Percentiles rank a stretch among this genome's conserved stretches.
phyloP scores from a whole-genome alignment of 2,329 filamentous ascomycete genomes.

The Cercospora nicotianae region DNA sequence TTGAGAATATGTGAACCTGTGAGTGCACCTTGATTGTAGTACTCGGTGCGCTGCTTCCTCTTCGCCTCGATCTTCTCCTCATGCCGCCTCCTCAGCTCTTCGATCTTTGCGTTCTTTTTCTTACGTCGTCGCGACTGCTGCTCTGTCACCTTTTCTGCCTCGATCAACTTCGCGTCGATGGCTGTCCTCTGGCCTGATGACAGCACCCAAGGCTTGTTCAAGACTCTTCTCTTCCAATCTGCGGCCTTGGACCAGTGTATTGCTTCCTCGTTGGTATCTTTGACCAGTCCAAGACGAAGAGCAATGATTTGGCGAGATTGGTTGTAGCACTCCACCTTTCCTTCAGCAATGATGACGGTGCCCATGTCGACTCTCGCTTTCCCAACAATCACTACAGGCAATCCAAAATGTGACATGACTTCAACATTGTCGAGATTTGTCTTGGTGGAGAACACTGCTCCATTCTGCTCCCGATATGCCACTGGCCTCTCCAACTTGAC shows the following conservation, averaged over 20 bases:
- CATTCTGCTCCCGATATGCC: constrained; percentile 3
- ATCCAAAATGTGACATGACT: constrained; percentile 40
- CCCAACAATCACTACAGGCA: constrained; percentile 48
- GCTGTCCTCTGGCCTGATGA: constrained; percentile 44
- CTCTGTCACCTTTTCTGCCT: constrained; percentile 39
- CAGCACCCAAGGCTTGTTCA: constrained; percentile 57
- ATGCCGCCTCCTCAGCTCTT: constrained; percentile 36
- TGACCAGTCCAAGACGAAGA: constrained; percentile 53
- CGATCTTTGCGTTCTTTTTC: constrained; percentile 39
- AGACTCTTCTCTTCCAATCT: constrained; percentile 51
- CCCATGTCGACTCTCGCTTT: constrained; percentile 46
- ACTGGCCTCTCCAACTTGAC: constrained; percentile 50
- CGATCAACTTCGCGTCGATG: constrained; percentile 42
- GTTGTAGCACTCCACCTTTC: constrained; percentile 55
- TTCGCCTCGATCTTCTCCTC: constrained; percentile 43
- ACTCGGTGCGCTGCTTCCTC: constrained; percentile 43
- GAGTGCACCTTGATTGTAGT: constrained; percentile 43
- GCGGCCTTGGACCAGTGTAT: constrained; percentile 54
- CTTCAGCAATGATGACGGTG: constrained; percentile 57
- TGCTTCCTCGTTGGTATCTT: constrained; percentile 57
- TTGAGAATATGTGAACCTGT: constrained; percentile 24
- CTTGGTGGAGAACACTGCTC: constrained; percentile 16
- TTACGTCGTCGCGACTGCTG: constrained; percentile 38
- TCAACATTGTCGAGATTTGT: constrained; percentile 43
- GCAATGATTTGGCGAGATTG: constrained; percentile 54